Evolutionary conservation across 2,329 filamentous ascomycete species (phyloP), one percentile per base, ranked within the genome.

Genomic region (Zymoseptoria tritici): DNA sequence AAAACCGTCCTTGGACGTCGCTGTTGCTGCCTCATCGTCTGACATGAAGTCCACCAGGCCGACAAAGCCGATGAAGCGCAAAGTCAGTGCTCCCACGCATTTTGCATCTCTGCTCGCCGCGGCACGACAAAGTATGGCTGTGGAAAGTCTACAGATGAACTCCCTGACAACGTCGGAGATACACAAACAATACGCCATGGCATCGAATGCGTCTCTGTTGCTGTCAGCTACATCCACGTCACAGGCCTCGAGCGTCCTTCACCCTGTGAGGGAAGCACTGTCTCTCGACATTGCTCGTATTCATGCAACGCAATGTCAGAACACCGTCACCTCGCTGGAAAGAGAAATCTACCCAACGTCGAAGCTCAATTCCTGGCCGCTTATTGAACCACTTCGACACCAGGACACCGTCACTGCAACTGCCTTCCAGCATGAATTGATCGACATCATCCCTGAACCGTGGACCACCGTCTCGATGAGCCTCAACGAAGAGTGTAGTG

Each of bases 391-490:
- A 42, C n/a, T 31, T 16, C 42, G 2, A 7, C 53, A 1, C 13
- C 52, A 11, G 20, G 13, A 49, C 26, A n/a, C 19, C 19, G 19
- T 64, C 16, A 61, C 77, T 3, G 69, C 75, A 0, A 63, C 74
- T 2, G 69, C 80, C 24, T 95, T 96, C 68, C 89, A 93, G 71
- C 81, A 82, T 63, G 84, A 92, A 52, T 96, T 91, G 67, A 81
- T 97, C 55, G 89, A 97, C 69, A 88, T 93, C 55, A 85, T 99
- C 5, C 95, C 94, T 0, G 76, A 80, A 49, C 80, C 82, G 6
- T 99, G 94, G 94, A 91, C 86, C 53, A 88, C 92, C 1, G 79
- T 99, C 9, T 97, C 92, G 0, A 78, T 99, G 52, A 89, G 89
- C 0, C 76, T 99, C 16, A 94, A 89, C 69, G 89, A 96, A 57